A percentile compares a stretch with the other conserved stretches of the same genome.
phyloP scores from a whole-genome alignment of 2,329 filamentous ascomycete genomes.

The Cryphonectria carpinicola region DNA sequence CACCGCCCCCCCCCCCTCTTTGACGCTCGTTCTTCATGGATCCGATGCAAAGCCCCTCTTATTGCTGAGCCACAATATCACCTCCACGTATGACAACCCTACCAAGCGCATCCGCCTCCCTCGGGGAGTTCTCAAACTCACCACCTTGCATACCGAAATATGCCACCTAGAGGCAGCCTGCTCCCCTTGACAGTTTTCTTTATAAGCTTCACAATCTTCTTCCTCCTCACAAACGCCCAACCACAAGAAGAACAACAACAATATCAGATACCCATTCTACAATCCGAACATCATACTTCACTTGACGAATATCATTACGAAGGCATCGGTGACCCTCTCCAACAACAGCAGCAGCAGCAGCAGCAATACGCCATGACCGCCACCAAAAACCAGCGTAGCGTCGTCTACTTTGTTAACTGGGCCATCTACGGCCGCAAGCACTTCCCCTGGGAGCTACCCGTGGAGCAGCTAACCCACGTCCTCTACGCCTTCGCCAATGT shows the following conservation, averaged over 20 bases:
- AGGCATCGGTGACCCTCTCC: constrained; percentile 8
- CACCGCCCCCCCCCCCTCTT: constrained; percentile 5
- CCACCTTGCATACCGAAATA: constrained; percentile 2
- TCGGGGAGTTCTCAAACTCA: not conserved
- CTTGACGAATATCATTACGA: constrained; percentile 21
- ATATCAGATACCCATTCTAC: constrained; percentile 15
- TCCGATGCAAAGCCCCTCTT: constrained; percentile 3
- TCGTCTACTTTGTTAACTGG: constrained; percentile 80
- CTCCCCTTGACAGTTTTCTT: constrained; percentile 17
- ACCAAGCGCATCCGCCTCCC: not conserved
- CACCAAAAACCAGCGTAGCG: constrained; percentile 60
- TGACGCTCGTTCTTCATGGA: not conserved
- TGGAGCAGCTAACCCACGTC: constrained; percentile 81
- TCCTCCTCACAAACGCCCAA: constrained; percentile 19
- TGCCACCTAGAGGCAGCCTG: constrained; percentile 27
- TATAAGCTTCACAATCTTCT: constrained; percentile 17
- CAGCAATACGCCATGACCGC: constrained; percentile 43
- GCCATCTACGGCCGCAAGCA: constrained; percentile 87
- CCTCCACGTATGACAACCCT: constrained; percentile 14
- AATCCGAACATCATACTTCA: constrained; percentile 20
- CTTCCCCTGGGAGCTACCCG: constrained; percentile 81
- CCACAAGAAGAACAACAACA: constrained; percentile 12
- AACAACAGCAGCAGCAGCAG: constrained; percentile 16
- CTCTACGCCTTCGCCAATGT: constrained; percentile 93
- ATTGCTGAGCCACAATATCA: constrained; percentile 16